Evolutionary conservation across 306 rosid genomes (phyloP), one percentile per base, ranked within the genome.

Genomic region (Vachellia pachyceras): DNA sequence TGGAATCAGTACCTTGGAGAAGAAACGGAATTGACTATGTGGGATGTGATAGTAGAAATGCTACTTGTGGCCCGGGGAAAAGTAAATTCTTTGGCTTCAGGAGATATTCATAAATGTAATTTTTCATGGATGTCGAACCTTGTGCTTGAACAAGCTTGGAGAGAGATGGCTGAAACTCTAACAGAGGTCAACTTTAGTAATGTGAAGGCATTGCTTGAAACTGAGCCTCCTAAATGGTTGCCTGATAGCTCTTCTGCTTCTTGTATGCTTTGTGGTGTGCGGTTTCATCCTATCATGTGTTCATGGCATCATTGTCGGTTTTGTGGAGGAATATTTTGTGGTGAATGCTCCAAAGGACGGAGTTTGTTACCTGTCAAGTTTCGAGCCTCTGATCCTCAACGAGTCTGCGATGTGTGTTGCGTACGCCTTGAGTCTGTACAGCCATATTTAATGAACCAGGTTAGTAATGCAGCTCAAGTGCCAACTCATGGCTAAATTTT

Each of bases 241-340:
- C 89, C 98, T 3, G 94, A 96, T 81, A 96, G 99, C 83, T 87
- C 97, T 84, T 92, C 99, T 35, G 44, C 92, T 83, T 76, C 96
- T 76, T 96, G 99, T 82, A 96, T 96, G 99, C 88, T 93, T 52
- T 96, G 99, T 83, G 91, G 98, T 14, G 89, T 90, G 81, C 89
- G 89, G 82, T 96, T 96, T 87, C 98, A 93, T 86, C 98, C 99
- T 2, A 92, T 96, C 87, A 90, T 93, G 92, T 90, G 98, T 73
- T 88, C 94, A 40, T 81, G 99, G 79, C 99, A 96, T 88, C 99
- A 96, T 80, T 96, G 99, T 69, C 92, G 99, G 76, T 96, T 93
- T 83, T 95, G 99, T 79, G 98, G 99, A 69, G 99, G 98, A 75
- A 90, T 96, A 80, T 96, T 96, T 84, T 96, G 99, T 71, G 91